Evolutionary conservation across 495 filamentous ascomycete genomes (phyloP).

Genomic region (Physcia stellaris): DNA sequence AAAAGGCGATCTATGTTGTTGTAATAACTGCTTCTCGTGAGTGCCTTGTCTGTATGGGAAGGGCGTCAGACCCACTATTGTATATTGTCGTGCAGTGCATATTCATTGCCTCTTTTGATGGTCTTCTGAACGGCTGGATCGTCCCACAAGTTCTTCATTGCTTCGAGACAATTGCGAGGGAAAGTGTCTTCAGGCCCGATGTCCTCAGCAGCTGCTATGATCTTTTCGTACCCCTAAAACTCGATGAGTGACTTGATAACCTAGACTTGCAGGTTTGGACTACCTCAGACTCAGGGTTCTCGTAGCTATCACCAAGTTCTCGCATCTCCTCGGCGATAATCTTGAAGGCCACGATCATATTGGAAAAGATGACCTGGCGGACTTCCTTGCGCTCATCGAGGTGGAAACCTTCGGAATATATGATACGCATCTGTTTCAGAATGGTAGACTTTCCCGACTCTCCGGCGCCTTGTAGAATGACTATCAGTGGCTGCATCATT

Average conservation of each 20-base stretch:
- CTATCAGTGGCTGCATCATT: not conserved
- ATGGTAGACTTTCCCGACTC: conserved; percentile 98
- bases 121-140: conserved; percentile 75
- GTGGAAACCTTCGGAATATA: conserved; percentile 86
- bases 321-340: conserved; percentile 90
- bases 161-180: conserved; percentile 52
- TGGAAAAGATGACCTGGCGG: conserved; percentile 87
- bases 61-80: conserved; percentile 56
- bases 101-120: conserved; percentile 85
- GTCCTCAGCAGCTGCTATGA: conserved; percentile 34
- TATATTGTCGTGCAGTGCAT: conserved; percentile 88
- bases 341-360: conserved; percentile 78
- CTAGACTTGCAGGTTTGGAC: conserved; percentile 10
- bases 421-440: conserved; percentile 98
- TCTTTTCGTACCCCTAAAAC: conserved; percentile 10
- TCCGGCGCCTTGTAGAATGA: conserved; percentile 64
- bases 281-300: conserved; percentile 67
- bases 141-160: conserved; percentile 73
- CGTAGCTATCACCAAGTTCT: conserved; percentile 62
- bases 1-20: conserved; percentile 80
- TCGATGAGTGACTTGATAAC: not conserved
- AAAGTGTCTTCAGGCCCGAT: conserved; percentile 64
- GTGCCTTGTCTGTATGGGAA: conserved; percentile 4
- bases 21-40: conserved; percentile 61
- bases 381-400: conserved; percentile 85